Percentiles rank a stretch among this genome's conserved stretches.
phyloP scores from a whole-genome alignment of 495 filamentous ascomycete species.

The Trichoderma asperelloides region DNA sequence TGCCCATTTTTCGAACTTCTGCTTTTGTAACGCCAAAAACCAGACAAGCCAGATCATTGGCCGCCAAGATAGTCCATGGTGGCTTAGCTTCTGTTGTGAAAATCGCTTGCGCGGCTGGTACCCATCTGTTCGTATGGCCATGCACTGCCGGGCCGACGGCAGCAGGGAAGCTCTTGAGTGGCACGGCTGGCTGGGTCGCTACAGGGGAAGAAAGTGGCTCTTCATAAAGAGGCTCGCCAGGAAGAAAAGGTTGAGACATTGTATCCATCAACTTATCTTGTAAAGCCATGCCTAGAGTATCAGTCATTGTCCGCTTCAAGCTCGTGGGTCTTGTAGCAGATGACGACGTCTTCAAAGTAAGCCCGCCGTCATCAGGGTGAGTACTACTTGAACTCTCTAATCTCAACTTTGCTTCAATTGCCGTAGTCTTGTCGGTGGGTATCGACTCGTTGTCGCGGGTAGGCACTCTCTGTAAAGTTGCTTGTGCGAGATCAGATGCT shows the following conservation, averaged over 20 bases:
- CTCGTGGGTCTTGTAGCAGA: constrained; percentile 55
- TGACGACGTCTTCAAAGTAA: constrained; percentile 43
- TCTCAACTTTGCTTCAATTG: constrained; percentile 25
- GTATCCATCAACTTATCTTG: constrained; percentile 83
- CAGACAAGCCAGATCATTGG: constrained; percentile 94
- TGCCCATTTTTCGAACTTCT: constrained; percentile 89
- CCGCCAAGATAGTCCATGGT: constrained; percentile 91
- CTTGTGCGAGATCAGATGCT: constrained; percentile 28
- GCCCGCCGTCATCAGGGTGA: constrained; percentile 45
- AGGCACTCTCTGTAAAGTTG: constrained; percentile 18
- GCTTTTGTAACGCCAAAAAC: constrained; percentile 92
- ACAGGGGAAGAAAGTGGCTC: constrained; percentile 31
- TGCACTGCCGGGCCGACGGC: constrained; percentile 46
- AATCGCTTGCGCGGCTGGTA: constrained; percentile 87
- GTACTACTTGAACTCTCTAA: constrained; percentile 44
- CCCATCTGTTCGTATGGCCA: constrained; percentile 82
- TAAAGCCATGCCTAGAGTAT: constrained; percentile 57
- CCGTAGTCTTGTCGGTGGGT: constrained; percentile 6
- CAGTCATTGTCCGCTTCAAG: constrained; percentile 82
- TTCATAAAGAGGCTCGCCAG: constrained; percentile 39
- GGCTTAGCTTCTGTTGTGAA: constrained; percentile 83
- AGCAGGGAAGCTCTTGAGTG: constrained; percentile 21
- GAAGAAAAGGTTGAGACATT: constrained; percentile 72
- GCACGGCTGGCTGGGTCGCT: constrained; percentile 29
- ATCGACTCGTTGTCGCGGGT: constrained; percentile 8